A percentile compares a stretch with the other conserved stretches of the same genome.
Evolutionary conservation across 768 basidiomycete genomes (phyloP).

Genomic region (Phylloporus scabripes): DNA sequence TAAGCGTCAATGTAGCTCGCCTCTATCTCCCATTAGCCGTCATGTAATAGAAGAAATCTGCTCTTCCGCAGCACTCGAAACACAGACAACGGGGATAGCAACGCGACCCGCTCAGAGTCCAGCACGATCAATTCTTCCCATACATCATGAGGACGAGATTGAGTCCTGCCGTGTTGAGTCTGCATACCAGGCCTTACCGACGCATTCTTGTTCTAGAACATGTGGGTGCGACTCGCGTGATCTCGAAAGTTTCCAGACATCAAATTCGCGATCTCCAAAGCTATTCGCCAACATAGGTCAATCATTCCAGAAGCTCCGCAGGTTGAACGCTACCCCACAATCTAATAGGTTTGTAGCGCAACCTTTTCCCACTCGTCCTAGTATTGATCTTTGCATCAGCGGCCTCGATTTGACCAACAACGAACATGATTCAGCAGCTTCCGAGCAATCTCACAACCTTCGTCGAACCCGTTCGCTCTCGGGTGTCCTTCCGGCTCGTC

Average conservation of each 20-base stretch:
- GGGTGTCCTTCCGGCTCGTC: background rate
- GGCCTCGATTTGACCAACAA: background rate
- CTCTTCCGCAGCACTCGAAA: background rate
- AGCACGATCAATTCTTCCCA: background rate
- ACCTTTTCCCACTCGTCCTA: background rate
- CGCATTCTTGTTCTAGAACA: background rate
- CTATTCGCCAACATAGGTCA: background rate
- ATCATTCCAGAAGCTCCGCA: background rate
- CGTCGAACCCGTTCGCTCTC: background rate
- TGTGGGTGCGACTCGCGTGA: background rate
- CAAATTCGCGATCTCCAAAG: background rate
- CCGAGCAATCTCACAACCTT: background rate
- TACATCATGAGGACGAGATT: background rate
- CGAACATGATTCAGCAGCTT: background rate
- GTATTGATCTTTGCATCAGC: slow-evolving; percentile 6
- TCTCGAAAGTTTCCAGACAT: background rate
- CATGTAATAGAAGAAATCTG: slow-evolving; percentile 14
- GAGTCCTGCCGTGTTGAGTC: background rate
- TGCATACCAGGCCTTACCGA: background rate
- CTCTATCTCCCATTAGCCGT: slow-evolving; percentile 19
- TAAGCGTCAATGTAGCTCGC: slow-evolving; percentile 1
- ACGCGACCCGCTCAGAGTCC: background rate
- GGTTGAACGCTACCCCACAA: background rate
- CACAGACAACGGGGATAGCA: background rate
- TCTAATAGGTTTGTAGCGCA: slow-evolving; percentile 8